Percentiles rank a stretch among this genome's conserved stretches.
phyloP scores from a whole-genome alignment of 768 basidiomycete genomes.

The Boletellus sp. region DNA sequence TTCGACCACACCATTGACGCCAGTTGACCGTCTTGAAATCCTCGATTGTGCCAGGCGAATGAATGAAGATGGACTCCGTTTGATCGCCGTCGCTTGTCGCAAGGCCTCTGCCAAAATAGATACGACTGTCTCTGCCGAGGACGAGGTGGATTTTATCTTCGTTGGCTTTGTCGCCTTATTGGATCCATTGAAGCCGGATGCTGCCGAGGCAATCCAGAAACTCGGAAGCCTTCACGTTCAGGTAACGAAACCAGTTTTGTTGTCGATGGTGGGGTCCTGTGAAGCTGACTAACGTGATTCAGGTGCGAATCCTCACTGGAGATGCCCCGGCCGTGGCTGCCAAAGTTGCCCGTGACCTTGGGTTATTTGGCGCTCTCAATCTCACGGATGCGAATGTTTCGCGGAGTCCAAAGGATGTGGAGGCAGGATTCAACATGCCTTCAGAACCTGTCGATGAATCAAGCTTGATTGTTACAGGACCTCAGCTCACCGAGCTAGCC shows the following conservation, averaged over 20 bases:
- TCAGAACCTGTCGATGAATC: conserved; percentile 16
- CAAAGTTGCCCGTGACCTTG: conserved; percentile 37
- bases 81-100: conserved; percentile 29
- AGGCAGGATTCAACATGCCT: conserved; percentile 12
- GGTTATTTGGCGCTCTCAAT: conserved; percentile 26
- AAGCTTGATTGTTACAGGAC: conserved; percentile 26
- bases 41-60: conserved; percentile 26
- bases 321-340: conserved; percentile 34
- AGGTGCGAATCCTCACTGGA: conserved; percentile 36
- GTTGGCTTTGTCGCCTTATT: conserved; percentile 29
- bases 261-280: neutral
- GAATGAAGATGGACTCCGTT: conserved; percentile 31
- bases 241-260: conserved; percentile 13
- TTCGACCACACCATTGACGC: conserved; percentile 15
- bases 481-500: conserved; percentile 27
- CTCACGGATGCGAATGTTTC: conserved; percentile 1
- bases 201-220: conserved; percentile 28
- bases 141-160: conserved; percentile 29
- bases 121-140: conserved; percentile 16
- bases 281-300: conserved; percentile 4
- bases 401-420: conserved; percentile 24
- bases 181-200: conserved; percentile 32
- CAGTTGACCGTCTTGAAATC: conserved; percentile 17
- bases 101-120: conserved; percentile 15
- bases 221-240: conserved; percentile 29